These are phyloP conservation scores for Saccharomyces mikatae DNA, from an alignment of 805 yeast species.

Conservation along the genomic window DNA sequence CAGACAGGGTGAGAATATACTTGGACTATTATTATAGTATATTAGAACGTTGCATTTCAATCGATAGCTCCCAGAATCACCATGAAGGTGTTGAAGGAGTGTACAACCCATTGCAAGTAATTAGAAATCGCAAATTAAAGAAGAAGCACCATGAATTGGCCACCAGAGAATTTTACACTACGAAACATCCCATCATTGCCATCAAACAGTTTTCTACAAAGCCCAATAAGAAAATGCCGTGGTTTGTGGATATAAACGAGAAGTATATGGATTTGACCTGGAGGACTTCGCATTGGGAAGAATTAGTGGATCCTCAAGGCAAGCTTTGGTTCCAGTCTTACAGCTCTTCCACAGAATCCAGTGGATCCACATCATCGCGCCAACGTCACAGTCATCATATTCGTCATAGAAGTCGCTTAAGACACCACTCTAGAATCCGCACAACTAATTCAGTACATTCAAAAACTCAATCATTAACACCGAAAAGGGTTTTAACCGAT, in stretches of 20 bases:
- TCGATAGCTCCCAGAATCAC: slow-evolving; percentile 11
- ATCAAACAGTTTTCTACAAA: slow-evolving; percentile 44
- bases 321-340: slow-evolving; percentile 19
- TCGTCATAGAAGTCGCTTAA: neutral
- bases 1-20: slow-evolving; percentile 28
- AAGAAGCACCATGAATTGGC: slow-evolving; percentile 38
- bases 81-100: slow-evolving; percentile 53
- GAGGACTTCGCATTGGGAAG: slow-evolving; percentile 33
- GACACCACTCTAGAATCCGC: neutral
- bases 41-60: slow-evolving; percentile 36
- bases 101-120: slow-evolving; percentile 77
- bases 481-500: neutral
- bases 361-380: neutral
- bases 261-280: slow-evolving; percentile 48
- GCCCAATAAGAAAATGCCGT: slow-evolving; percentile 40
- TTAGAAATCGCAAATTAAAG: slow-evolving; percentile 59
- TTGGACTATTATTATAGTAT: slow-evolving; percentile 43
- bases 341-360: neutral
- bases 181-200: slow-evolving; percentile 54
- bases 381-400: neutral
- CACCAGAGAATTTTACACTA: slow-evolving; percentile 37
- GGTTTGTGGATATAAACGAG: slow-evolving; percentile 63
- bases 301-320: slow-evolving; percentile 24
- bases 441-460: neutral
- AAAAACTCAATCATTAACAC: neutral